These are phyloP conservation scores for Pseudevernia furfuracea DNA, from an alignment of 495 filamentous ascomycete species.

Conservation along the genomic window DNA sequence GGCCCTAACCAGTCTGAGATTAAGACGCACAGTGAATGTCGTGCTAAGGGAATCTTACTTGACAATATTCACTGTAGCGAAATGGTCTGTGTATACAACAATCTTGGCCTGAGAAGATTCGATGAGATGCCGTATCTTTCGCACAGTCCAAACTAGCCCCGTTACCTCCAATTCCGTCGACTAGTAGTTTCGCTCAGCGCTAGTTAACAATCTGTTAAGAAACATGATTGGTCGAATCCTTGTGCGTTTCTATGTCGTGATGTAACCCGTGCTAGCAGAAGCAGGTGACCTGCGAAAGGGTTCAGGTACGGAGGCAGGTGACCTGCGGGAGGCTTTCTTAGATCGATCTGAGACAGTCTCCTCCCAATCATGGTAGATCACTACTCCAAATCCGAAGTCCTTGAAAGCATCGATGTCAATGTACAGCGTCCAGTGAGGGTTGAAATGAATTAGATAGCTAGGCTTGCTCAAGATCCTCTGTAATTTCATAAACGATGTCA, in stretches of 20 bases:
- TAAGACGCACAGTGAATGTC: slow-evolving; percentile 7
- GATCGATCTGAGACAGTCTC: too few relatives aligned
- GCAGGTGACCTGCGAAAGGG: too few relatives aligned
- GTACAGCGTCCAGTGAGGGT: neutral
- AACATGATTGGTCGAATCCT: neutral
- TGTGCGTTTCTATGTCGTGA: too few relatives aligned
- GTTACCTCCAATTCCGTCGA: neutral
- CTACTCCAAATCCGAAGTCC: slow-evolving; percentile 6
- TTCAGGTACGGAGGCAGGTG: too few relatives aligned
- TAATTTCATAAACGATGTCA: neutral
- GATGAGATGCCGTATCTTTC: neutral
- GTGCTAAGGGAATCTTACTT: neutral
- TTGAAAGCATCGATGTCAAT: slow-evolving; percentile 14
- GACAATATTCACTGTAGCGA: slow-evolving; percentile 12
- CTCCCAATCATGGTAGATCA: too few relatives aligned
- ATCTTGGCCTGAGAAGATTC: neutral
- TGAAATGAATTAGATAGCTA: too few relatives aligned
- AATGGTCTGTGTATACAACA: slow-evolving; percentile 7
- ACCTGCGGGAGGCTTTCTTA: too few relatives aligned
- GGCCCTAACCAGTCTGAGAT: neutral
- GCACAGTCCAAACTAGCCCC: neutral
- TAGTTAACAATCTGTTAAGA: neutral
- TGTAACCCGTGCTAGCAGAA: too few relatives aligned
- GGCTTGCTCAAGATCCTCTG: neutral
- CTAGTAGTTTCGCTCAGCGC: neutral